Conservation (phyloP, 805 yeast species). For the Phaffomyces thermotolerans region DNA sequence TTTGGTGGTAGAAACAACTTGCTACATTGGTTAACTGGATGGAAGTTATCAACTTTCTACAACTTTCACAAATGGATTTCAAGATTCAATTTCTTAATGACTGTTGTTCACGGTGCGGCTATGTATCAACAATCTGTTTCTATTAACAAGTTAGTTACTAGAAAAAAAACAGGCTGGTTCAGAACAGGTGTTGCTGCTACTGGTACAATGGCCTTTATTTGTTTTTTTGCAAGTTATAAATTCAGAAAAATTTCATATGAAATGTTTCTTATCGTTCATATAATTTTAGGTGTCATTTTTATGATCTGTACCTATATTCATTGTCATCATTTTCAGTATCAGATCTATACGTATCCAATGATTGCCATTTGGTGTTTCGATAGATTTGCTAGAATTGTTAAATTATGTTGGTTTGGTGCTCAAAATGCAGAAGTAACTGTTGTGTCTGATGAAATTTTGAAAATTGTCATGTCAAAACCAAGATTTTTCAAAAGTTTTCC, state of each 20-base stretch:
- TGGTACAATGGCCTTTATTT: conserved; percentile 6
- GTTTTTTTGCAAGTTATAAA: conserved; percentile 24
- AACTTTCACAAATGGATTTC: conserved; percentile 62
- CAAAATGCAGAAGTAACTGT: conserved; percentile 20
- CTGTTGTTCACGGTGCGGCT: conserved; percentile 18
- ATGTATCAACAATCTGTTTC: conserved; percentile 18
- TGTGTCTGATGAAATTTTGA: conserved; percentile 35
- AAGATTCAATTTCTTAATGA: conserved; percentile 30
- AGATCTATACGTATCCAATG: conserved; percentile 32
- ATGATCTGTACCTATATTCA: conserved; percentile 55
- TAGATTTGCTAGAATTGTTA: conserved; percentile 35
- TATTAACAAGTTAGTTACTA: conserved; percentile 6
- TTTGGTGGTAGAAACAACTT: conserved; percentile 73
- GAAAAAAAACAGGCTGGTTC: conserved; percentile 14
- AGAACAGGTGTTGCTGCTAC: conserved; percentile 18
- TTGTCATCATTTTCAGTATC: conserved; percentile 41
- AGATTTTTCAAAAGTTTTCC: conserved; percentile 42
- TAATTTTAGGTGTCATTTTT: conserved; percentile 45
- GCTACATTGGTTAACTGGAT: conserved; percentile 52
- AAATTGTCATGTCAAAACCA: conserved; percentile 37
- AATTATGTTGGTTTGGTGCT: conserved; percentile 19
- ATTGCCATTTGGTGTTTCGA: conserved; percentile 45
- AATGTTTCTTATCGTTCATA: conserved; percentile 48
- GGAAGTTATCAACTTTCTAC: conserved; percentile 58
- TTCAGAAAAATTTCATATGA: conserved; percentile 56